Conservation (phyloP, 2,329 filamentous ascomycete species). For the Blastomyces silverae region DNA sequence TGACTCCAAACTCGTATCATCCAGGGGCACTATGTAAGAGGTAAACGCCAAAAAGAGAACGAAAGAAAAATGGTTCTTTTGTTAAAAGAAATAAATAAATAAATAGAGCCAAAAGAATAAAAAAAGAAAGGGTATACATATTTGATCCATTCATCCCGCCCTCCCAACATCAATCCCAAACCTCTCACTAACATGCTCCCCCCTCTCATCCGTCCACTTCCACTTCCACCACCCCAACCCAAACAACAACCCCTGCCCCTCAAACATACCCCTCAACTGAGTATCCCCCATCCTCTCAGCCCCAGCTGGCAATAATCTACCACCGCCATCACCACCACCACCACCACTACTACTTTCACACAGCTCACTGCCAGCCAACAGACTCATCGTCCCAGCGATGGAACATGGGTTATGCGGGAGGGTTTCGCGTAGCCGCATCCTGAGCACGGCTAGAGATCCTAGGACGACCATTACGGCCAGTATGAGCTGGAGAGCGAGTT, state of each 20-base stretch:
- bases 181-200: slow-evolving; percentile 3
- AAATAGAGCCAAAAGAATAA: neutral
- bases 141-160: neutral
- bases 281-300: neutral
- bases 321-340: no score
- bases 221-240: slow-evolving; percentile 8
- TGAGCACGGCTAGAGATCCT: slow-evolving; percentile 1
- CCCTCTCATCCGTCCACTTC: neutral
- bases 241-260: slow-evolving; percentile 9
- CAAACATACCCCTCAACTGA: neutral
- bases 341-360: neutral
- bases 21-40: neutral
- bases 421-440: neutral
- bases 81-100: neutral
- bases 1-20: neutral
- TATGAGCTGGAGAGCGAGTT: slow-evolving; percentile 8
- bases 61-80: neutral
- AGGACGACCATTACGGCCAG: neutral
- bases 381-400: slow-evolving; percentile 9
- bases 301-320: neutral
- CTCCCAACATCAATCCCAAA: slow-evolving; percentile 10
- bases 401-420: slow-evolving; percentile 6
- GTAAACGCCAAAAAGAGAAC: neutral
- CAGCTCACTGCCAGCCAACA: slow-evolving; percentile 12
- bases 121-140: neutral